phyloP scores from a whole-genome alignment of 805 yeast genomes.

The Saccharomycopsis schoenii region DNA sequence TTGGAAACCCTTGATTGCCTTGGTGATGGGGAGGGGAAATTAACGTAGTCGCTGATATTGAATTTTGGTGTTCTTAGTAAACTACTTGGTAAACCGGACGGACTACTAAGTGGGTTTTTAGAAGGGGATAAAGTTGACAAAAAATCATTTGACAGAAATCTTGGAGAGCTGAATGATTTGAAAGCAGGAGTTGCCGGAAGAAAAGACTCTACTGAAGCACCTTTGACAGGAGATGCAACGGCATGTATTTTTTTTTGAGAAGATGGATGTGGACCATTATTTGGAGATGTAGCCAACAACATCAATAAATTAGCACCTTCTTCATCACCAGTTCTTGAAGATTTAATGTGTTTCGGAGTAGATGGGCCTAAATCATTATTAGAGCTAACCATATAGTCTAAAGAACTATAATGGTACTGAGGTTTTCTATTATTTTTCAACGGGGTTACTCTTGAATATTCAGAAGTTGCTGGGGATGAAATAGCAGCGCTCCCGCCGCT shows the following conservation, averaged over 20 bases:
- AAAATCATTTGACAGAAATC: background rate
- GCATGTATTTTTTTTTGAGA: conserved; percentile 1
- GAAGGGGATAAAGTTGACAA: conserved; percentile 1
- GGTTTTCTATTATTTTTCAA: conserved; percentile 1
- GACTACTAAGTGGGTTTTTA: conserved; percentile 1
- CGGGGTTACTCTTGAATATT: conserved; percentile 4
- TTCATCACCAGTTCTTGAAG: conserved; percentile 22
- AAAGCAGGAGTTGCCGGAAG: conserved; percentile 14
- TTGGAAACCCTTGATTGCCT: background rate
- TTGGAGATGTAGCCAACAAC: conserved; percentile 76
- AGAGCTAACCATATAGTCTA: background rate
- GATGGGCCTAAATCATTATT: background rate
- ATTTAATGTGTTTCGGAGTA: conserved; percentile 13
- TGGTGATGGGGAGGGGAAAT: conserved; percentile 68
- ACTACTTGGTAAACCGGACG: conserved; percentile 14
- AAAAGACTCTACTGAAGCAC: conserved; percentile 4
- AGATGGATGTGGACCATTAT: background rate
- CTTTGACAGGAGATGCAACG: conserved; percentile 14
- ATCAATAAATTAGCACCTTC: conserved; percentile 79
- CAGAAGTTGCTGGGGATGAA: background rate
- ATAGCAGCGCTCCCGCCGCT: background rate
- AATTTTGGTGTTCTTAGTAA: conserved; percentile 48
- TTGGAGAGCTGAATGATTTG: conserved; percentile 14
- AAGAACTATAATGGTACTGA: background rate
- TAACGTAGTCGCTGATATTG: conserved; percentile 76